Percentiles rank a stretch among this genome's conserved stretches.
Evolutionary conservation across 164 flowering plant genomes (phyloP).

Genomic region (Platanus orientalis): DNA sequence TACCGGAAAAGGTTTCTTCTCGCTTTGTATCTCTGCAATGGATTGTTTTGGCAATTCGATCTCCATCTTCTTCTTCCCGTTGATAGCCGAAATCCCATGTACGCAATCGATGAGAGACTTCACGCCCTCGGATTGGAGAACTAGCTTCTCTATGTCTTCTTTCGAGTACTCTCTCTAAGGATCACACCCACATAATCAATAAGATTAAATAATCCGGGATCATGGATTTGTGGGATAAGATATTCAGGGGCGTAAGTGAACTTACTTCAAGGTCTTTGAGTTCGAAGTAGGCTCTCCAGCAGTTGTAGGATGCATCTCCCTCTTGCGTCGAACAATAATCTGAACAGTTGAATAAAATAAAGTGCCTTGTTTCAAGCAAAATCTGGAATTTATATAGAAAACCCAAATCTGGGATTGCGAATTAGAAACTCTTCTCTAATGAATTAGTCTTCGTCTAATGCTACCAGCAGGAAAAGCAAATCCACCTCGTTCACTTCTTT

Average conservation of each 20-base stretch:
- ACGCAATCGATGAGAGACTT: conserved; percentile 57
- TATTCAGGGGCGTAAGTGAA: neutral
- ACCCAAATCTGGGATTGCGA: too few relatives aligned
- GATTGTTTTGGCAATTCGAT: conserved; percentile 3
- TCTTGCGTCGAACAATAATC: conserved; percentile 88
- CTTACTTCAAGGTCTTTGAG: conserved; percentile 82
- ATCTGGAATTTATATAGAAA: neutral
- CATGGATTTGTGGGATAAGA: too few relatives aligned
- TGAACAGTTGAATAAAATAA: conserved; percentile 15
- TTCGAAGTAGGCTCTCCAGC: conserved; percentile 88
- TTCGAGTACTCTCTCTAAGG: conserved; percentile 53
- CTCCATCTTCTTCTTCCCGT: conserved; percentile 24
- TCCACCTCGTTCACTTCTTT: too few relatives aligned
- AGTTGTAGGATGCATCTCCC: conserved; percentile 70
- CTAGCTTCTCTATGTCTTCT: conserved; percentile 57
- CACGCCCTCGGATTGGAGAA: conserved; percentile 55
- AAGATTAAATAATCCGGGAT: too few relatives aligned
- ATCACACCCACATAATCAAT: too few relatives aligned
- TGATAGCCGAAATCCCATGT: conserved; percentile 46
- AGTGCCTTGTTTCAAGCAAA: neutral
- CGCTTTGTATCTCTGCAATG: conserved; percentile 12
- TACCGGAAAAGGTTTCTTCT: conserved; percentile 28
- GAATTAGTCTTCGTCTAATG: too few relatives aligned
- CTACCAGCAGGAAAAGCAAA: too few relatives aligned
- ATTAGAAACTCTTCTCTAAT: too few relatives aligned